Evolutionary conservation across 306 rosid genomes (phyloP).

Genomic region (Glycyrrhiza uralensis): DNA sequence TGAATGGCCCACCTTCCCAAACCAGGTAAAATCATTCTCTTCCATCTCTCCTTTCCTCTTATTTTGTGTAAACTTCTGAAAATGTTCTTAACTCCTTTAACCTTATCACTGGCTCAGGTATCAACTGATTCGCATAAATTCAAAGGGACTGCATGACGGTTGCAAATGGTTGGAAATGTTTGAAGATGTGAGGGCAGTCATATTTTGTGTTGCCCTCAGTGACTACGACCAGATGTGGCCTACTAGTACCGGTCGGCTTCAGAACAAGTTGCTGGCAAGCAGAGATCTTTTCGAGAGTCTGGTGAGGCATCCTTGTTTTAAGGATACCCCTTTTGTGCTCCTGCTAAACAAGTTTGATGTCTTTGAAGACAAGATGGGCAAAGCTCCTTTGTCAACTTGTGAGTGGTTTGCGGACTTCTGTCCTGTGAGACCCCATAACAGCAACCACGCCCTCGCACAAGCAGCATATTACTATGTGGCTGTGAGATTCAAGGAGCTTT

Average conservation of each 20-base stretch:
- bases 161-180: conserved; percentile 94
- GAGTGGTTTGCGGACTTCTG: conserved; percentile 83
- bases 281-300: conserved; percentile 75
- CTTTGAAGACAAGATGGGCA: conserved; percentile 71
- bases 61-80: conserved; percentile 19
- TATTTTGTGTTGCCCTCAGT: conserved; percentile 79
- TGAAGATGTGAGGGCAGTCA: conserved; percentile 73
- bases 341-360: conserved; percentile 74
- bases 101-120: conserved; percentile 47
- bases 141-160: conserved; percentile 75
- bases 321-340: conserved; percentile 69
- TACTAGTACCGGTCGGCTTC: conserved; percentile 38
- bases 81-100: conserved; percentile 13
- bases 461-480: conserved; percentile 77
- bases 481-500: conserved; percentile 83
- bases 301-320: conserved; percentile 72
- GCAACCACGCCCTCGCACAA: conserved; percentile 65
- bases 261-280: conserved; percentile 72
- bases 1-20: conserved; percentile 53
- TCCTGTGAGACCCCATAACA: conserved; percentile 66
- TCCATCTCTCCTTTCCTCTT: conserved; percentile 15
- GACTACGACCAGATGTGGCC: conserved; percentile 78
- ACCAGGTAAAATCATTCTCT: conserved; percentile 59
- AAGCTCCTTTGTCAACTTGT: conserved; percentile 63
- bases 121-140: conserved; percentile 72